A percentile compares a stretch with the other conserved stretches of the same genome.
Evolutionary conservation across 345 rosid species (phyloP).

Genomic region (Cardamine resedifolia): DNA sequence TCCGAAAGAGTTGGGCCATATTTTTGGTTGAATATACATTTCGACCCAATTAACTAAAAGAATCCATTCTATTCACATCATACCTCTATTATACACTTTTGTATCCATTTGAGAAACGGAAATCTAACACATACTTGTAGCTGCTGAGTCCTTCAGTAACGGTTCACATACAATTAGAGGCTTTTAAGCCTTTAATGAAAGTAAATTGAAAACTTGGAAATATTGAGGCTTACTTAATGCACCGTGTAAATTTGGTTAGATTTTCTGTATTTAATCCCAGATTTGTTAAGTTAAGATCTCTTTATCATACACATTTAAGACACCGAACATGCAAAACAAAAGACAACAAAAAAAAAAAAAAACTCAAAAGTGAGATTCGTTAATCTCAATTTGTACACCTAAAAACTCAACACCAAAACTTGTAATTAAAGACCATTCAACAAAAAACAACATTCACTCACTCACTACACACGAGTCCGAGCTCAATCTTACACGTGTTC

Average conservation of each 20-base stretch:
- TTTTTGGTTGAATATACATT: not conserved
- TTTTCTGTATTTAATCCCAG: not conserved
- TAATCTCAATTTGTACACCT: conserved; percentile 28
- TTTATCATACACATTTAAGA: conserved; percentile 24
- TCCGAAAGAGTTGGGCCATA: conserved; percentile 6
- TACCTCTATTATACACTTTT: not conserved
- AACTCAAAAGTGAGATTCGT: conserved; percentile 1
- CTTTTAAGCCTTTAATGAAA: not conserved
- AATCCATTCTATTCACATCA: not conserved
- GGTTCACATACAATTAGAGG: not conserved
- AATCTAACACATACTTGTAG: not conserved
- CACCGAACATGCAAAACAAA: conserved; percentile 20
- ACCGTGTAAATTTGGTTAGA: not conserved
- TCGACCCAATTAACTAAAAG: not conserved
- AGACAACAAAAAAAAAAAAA: not conserved
- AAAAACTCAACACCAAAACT: conserved; percentile 25
- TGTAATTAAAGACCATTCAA: not conserved
- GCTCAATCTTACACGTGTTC: conserved; percentile 56
- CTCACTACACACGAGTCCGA: conserved; percentile 51
- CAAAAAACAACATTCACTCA: conserved; percentile 18
- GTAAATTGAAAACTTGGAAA: not conserved
- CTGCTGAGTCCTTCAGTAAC: not conserved
- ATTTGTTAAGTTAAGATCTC: conserved; percentile 19
- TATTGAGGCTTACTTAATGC: not conserved
- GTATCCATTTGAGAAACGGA: not conserved